phyloP scores from a whole-genome alignment of 2,329 filamentous ascomycete genomes.

The Lasiodiplodia sp. region DNA sequence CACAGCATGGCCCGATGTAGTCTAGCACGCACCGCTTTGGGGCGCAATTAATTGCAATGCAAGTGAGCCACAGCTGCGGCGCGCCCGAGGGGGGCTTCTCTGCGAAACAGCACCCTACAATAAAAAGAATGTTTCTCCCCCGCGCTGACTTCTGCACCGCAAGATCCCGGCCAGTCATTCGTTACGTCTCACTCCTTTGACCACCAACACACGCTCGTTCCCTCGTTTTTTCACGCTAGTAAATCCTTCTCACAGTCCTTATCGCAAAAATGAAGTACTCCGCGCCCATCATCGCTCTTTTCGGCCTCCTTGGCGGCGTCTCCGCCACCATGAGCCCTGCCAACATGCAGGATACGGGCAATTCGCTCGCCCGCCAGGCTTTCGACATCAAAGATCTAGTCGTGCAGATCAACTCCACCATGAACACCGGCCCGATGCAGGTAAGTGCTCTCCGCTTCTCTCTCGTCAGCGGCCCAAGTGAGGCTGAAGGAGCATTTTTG shows the following conservation, averaged over 20 bases:
- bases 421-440: slow-evolving; percentile 25
- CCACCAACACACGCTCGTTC: slow-evolving; percentile 11
- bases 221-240: slow-evolving; percentile 2
- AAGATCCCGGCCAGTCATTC: slow-evolving; percentile 16
- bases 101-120: background rate
- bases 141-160: background rate
- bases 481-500: background rate
- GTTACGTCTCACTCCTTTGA: slow-evolving; percentile 26
- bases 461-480: no score
- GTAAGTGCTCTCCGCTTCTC: background rate
- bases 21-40: background rate
- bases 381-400: slow-evolving; percentile 31
- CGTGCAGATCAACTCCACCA: slow-evolving; percentile 27
- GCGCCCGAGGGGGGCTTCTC: background rate
- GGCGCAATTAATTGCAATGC: slow-evolving; percentile 9
- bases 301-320: slow-evolving; percentile 23
- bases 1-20: background rate
- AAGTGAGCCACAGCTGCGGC: background rate
- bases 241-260: slow-evolving; percentile 4
- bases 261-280: slow-evolving; percentile 21
- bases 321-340: slow-evolving; percentile 26
- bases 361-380: slow-evolving; percentile 27
- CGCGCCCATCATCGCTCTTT: slow-evolving; percentile 12
- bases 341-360: slow-evolving; percentile 26
- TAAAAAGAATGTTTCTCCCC: slow-evolving; percentile 14